Base-by-base conservation (phyloP, 257 asterid genomes). In the Osmanthus fragrans region DNA sequence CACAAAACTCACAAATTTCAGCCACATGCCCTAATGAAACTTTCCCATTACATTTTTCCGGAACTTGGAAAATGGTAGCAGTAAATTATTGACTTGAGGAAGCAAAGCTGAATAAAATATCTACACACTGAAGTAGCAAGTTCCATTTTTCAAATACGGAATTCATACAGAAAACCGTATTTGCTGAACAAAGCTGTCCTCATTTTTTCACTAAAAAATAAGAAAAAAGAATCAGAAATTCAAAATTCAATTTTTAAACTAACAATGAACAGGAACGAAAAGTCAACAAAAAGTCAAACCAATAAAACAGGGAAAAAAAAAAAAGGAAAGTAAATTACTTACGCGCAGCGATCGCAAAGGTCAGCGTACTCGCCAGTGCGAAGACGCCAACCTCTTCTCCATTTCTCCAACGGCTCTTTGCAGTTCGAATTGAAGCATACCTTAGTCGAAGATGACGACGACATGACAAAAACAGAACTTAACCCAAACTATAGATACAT, bases 301-400 rank as follows among this genome's bases (percentile, higher is more conserved):
- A 45, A 16, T 15, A 4, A 45, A 13, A 45, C 18, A 60, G 32
- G 32, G 32, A 21, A 37, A 3, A 27, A 3, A 42, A 45, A 1
- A 16, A 19, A 25, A 51, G 40, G 1, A 70, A 70, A 58, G 74
- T 7, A 49, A 73, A 32, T 34, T 60, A 69, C 93, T 87, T 90
- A 95, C 99, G 92, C 89, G 98, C 99, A 95, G 81, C 90, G 93
- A 88, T 95, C 96, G 82, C 99, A 93, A 56, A 95, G 97, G 83
- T 90, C 87, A 10, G 97, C 97, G 82, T 84, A 93, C 77, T 95
- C 97, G 76, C 99, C 98, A 67, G 97, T 88, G 71, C 97, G 98
- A 79, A 96, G 96, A 30, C 99, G 96, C 98, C 99, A 93, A 45
- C 99, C 99, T 71, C 86, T 85, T 73, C 86, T 85, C 77, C 90